Evolutionary conservation across 352 stramenopile genomes (phyloP), one percentile per base, ranked within the genome.

Genomic region (Peronospora belbahrii): DNA sequence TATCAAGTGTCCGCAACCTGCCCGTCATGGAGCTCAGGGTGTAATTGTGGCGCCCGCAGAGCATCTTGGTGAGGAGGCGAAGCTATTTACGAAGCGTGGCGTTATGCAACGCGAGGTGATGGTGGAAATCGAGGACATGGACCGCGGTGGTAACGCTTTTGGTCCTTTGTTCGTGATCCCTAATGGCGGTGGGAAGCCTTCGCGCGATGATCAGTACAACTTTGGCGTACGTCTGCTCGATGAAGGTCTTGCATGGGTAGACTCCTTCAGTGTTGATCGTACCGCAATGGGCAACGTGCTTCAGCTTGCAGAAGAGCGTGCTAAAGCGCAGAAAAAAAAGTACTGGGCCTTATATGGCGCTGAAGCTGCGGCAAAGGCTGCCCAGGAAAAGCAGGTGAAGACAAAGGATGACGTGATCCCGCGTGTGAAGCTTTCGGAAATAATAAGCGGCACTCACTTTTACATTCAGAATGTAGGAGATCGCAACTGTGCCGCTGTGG

Each of bases 231-330:
- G 96, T 44, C 62, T 99, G 27, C 67, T 99, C 7, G 76, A 84
- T 9, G 88, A 94, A 60, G 94, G 96, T 23, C 73, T 98, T 34
- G 91, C 90, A 2, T 95, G 82, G 67, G 79, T 97, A 3, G 94
- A 97, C 40, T 76, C 83, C 22, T 92, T 95, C 56, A 97, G 94
- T 32, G 83, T 95, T 38, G 92, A 97, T 43, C 94, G 95, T 47
- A 96, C 88, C 13, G 79, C 79, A 35, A 76, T 88, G 14, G 68
- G 52, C 18, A 65, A 78, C 9, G 64, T 94, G 28, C 60, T 96
- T 17, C 57, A 83, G 42, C 77, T 73, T 22, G 74, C 85, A 2
- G 81, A 98, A 68, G 82, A 88, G 5, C 69, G 53, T 20, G 95
- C 95, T 22, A 91, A 97, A 67, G 45, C 78, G 6, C 83, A 86